Evolutionary conservation across 169 alveolate genomes (phyloP), one percentile per base, ranked within the genome.

Genomic region (Eimeria zaria): DNA sequence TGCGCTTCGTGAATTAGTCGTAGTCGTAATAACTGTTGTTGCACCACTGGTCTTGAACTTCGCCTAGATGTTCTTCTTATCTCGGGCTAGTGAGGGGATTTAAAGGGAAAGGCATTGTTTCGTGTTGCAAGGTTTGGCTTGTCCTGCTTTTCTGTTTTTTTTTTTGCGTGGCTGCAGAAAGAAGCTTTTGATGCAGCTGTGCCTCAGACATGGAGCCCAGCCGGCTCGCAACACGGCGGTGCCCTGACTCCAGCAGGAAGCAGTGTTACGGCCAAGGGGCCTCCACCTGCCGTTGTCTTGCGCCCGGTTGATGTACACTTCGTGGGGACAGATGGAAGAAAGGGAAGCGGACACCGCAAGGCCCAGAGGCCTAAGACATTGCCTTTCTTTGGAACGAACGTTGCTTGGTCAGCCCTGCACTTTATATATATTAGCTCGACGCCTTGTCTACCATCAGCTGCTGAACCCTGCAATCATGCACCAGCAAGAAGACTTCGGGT

Each of bases 331-430:
- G 89, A 80, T 1, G 51, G 89, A 48, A 20, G 89, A 20, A 80
- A n/a, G 48, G 89, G 71, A n/a, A 53, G 83, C 2, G 83, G 83
- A 20, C 14, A 33, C 51, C 30, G 53, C 83, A 71, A 18, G 81
- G 22, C 51, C n/a, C 36, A 36, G 53, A 73, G 12, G 55, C 55
- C 83, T 24, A 73, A 16, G 53, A 14, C 55, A 2, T 73, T 73
- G 88, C 88, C 88, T 12, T 78, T 78, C 88, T 78, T 78, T 12
- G 88, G 88, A 78, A n/a, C 62, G 44, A 78, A 44, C 16, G 64
- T 44, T 2, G 44, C 88, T 6, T 78, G 88, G 83, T 73, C 24
- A 73, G 83, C 2, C 24, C 48, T 67, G 48, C 9, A 30, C 39
- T 27, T 27, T n/a, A 22, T n/a, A 1, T 60, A 60, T 16, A 27